Conservation (phyloP, 148 eudicot species). For the Camellia lanceoleosa region DNA sequence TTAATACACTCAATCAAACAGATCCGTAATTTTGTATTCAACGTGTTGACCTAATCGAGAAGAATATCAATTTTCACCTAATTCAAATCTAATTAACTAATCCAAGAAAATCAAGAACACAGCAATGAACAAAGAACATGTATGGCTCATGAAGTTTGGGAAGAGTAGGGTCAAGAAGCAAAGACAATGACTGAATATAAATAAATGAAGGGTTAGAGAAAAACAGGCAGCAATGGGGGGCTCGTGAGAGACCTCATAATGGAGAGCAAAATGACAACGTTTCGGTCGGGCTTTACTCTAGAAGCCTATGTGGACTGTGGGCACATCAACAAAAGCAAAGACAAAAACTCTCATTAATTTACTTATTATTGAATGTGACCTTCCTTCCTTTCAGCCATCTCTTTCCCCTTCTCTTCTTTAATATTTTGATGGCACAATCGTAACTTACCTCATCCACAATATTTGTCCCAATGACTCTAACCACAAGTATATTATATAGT, state of each 20-base stretch:
- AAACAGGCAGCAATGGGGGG: not conserved
- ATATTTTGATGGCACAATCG: too few species aligned
- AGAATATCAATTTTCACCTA: too few species aligned
- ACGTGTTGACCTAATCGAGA: too few species aligned
- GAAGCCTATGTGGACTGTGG: not conserved
- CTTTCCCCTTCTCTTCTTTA: too few species aligned
- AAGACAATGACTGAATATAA: not conserved
- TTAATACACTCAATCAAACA: too few species aligned
- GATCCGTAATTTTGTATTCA: too few species aligned
- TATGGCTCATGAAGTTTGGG: not conserved
- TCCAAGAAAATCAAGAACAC: not conserved
- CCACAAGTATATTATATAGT: too few species aligned
- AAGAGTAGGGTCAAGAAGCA: not conserved
- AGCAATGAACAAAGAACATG: not conserved
- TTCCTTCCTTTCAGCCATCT: too few species aligned
- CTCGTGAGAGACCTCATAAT: not conserved
- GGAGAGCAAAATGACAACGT: not conserved
- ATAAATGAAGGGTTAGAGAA: not conserved
- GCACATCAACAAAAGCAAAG: not conserved
- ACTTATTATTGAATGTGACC: not conserved
- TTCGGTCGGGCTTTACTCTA: not conserved
- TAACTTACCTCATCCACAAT: too few species aligned
- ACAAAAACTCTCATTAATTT: too few species aligned
- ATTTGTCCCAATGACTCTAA: too few species aligned
- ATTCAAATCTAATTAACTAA: not conserved